Percentiles rank a stretch among this genome's conserved stretches.
Conservation (phyloP, 257 asterid species). For the Mentha longifolia region DNA sequence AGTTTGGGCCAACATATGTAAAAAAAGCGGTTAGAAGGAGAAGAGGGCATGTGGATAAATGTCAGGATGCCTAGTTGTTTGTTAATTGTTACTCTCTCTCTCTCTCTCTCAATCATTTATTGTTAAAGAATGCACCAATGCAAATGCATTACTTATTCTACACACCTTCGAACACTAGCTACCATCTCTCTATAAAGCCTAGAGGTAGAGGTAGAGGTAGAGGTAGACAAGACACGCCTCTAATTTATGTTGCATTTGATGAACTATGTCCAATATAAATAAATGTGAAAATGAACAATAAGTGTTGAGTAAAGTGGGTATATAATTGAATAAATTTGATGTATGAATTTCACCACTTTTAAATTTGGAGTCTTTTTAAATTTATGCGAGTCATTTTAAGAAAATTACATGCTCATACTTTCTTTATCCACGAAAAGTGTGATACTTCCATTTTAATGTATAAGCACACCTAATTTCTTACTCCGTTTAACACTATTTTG, state of each 20-base stretch:
- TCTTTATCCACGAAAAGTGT: too few species aligned
- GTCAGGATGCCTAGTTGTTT: not conserved
- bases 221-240: not conserved
- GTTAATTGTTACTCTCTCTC: not conserved
- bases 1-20: constrained; percentile 38
- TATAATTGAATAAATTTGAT: too few species aligned
- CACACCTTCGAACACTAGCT: not conserved
- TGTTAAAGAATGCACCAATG: not conserved
- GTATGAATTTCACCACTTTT: too few species aligned
- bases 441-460: too few species aligned
- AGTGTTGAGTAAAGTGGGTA: not conserved
- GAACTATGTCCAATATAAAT: not conserved
- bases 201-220: too few species aligned
- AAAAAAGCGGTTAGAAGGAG: not conserved
- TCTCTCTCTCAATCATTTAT: constrained; percentile 27
- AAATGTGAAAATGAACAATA: too few species aligned
- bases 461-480: too few species aligned
- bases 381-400: too few species aligned
- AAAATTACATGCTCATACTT: too few species aligned
- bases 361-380: too few species aligned
- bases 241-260: not conserved
- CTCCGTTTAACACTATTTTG: too few species aligned
- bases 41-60: constrained; percentile 28
- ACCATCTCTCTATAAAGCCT: not conserved
- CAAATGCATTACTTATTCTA: not conserved